Evolutionary conservation across 2,329 filamentous ascomycete species (phyloP).

Genomic region (Fusarium fracticaudum): DNA sequence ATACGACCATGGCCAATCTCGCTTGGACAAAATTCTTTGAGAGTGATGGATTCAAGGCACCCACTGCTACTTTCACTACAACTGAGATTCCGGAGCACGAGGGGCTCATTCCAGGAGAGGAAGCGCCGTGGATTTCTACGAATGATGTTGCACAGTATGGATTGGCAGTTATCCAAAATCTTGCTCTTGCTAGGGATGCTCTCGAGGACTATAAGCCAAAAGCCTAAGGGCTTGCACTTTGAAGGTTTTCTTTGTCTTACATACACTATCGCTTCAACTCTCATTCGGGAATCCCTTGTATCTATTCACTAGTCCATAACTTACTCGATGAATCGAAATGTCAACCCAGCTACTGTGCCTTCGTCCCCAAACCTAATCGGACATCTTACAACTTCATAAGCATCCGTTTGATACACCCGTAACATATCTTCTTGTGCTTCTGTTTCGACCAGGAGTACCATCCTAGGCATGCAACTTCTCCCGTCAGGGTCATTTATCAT

Average conservation of each 20-base stretch:
- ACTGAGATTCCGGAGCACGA: constrained; percentile 53
- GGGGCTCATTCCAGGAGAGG: constrained; percentile 60
- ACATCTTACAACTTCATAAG: too few relatives aligned
- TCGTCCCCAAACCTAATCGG: too few relatives aligned
- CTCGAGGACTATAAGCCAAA: constrained; percentile 17
- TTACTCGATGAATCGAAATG: background rate
- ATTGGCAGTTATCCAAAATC: constrained; percentile 64
- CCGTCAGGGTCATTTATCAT: too few relatives aligned
- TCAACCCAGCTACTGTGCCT: background rate
- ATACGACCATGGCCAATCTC: constrained; percentile 57
- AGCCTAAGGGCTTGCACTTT: background rate
- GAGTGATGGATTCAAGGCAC: constrained; percentile 55
- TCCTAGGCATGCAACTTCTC: too few relatives aligned
- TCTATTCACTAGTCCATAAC: background rate
- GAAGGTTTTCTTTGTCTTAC: too few relatives aligned
- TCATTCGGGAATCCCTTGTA: background rate
- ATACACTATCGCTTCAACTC: fast-evolving
- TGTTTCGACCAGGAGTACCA: too few relatives aligned
- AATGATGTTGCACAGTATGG: constrained; percentile 68
- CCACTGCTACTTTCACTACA: constrained; percentile 49
- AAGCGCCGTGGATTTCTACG: constrained; percentile 66
- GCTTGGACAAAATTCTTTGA: constrained; percentile 65
- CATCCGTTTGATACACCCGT: too few relatives aligned
- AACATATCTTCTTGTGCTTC: too few relatives aligned
- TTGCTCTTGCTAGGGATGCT: constrained; percentile 51